These are phyloP conservation scores for Botrytis cinerea DNA, from an alignment of 2,329 filamentous ascomycete genomes.

Conservation along the genomic window DNA sequence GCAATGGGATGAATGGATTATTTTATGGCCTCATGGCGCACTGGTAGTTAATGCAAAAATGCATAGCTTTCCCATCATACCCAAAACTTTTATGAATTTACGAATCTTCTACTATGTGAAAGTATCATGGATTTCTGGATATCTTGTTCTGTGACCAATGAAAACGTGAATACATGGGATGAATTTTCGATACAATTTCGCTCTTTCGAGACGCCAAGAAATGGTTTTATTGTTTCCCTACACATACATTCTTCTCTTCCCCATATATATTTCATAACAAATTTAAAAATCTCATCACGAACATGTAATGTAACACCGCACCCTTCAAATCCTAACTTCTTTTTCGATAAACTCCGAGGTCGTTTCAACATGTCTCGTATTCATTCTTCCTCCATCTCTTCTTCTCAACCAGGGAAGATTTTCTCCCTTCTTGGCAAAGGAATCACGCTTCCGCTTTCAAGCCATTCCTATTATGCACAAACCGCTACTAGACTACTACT, in stretches of 20 bases:
- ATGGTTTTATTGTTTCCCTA: background rate
- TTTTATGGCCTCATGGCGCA: conserved; percentile 30
- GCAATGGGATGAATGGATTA: conserved; percentile 31
- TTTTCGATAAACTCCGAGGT: background rate
- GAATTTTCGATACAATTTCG: background rate
- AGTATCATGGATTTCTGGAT: background rate
- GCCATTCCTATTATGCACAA: conserved; percentile 23
- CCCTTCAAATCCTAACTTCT: background rate
- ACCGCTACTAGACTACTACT: background rate
- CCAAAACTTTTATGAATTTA: conserved; percentile 28
- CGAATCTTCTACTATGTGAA: conserved; percentile 27
- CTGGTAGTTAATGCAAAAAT: conserved; percentile 31
- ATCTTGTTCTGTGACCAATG: conserved; percentile 12
- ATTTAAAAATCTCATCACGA: background rate
- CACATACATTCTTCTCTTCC: background rate
- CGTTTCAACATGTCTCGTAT: conserved; percentile 19
- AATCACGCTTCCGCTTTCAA: background rate
- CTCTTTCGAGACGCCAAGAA: background rate
- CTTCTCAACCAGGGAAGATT: background rate
- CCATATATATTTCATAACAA: conserved; percentile 8
- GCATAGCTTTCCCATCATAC: conserved; percentile 31
- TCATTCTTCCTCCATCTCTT: conserved; percentile 3
- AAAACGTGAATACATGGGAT: conserved; percentile 4
- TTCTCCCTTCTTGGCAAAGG: conserved; percentile 8
- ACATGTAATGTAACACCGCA: background rate